These are phyloP conservation scores for Aschersonia sp. DNA, from an alignment of 2,329 filamentous ascomycete genomes.

Conservation along the genomic window DNA sequence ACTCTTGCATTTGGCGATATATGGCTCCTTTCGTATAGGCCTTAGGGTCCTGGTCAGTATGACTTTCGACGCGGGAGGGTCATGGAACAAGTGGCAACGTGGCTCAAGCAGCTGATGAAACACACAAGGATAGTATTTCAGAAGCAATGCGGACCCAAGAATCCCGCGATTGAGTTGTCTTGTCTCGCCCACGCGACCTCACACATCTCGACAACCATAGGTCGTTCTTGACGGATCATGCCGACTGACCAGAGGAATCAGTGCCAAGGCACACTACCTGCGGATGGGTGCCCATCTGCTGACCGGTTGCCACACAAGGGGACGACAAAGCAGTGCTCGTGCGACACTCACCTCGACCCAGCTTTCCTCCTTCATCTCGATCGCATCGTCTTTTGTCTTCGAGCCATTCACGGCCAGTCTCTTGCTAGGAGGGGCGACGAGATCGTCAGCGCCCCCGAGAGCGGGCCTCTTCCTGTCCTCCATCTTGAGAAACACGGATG, in stretches of 20 bases:
- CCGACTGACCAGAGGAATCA: not conserved
- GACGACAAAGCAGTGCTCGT: conserved; percentile 13
- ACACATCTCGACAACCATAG: not conserved
- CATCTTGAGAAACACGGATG: conserved; percentile 85
- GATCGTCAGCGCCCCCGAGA: conserved; percentile 62
- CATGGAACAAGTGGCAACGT: not conserved
- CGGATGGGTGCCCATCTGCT: conserved; percentile 1
- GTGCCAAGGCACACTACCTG: not conserved
- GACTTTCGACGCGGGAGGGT: not conserved
- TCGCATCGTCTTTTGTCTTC: conserved; percentile 38
- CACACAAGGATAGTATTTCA: not conserved
- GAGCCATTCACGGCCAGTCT: conserved; percentile 78
- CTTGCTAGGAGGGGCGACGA: conserved; percentile 80
- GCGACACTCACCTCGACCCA: conserved; percentile 52
- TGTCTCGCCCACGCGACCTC: conserved; percentile 1
- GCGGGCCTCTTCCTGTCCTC: conserved; percentile 98
- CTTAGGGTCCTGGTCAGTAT: conserved; percentile 8
- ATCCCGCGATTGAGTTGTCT: not conserved
- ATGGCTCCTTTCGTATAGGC: conserved; percentile 71
- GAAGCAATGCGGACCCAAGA: not conserved
- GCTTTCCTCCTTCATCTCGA: conserved; percentile 42
- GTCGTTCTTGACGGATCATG: conserved; percentile 1
- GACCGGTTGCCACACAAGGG: conserved; percentile 4
- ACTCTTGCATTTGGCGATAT: conserved; percentile 93
- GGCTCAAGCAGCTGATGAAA: not conserved